A percentile compares a stretch with the other conserved stretches of the same genome.
Conservation (phyloP, 2,329 filamentous ascomycete species). For the Elsinoe necatrix region DNA sequence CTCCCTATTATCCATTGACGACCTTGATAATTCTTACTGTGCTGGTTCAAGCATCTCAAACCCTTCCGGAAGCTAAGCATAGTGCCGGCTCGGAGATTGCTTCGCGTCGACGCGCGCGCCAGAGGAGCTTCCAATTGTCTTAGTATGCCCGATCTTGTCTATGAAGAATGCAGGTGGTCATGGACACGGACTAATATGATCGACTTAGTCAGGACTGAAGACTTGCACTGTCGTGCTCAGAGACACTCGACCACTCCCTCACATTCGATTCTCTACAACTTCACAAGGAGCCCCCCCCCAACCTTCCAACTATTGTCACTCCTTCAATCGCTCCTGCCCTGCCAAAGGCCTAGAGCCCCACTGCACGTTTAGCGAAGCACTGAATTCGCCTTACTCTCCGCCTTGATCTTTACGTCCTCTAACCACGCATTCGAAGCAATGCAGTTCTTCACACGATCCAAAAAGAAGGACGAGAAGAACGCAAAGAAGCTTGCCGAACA, state of each 20-base stretch:
- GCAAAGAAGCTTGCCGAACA: conserved; percentile 47
- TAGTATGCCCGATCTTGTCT: conserved; percentile 10
- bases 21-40: not conserved
- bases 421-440: conserved; percentile 30
- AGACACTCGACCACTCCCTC: not conserved
- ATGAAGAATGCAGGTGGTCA: not conserved
- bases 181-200: conserved; percentile 6
- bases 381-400: not conserved
- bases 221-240: not conserved
- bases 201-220: not conserved
- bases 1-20: not conserved
- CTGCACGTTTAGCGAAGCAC: not conserved
- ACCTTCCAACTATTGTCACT: conserved; percentile 13
- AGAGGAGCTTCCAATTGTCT: conserved; percentile 3
- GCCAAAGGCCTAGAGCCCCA: not conserved
- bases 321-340: conserved; percentile 6
- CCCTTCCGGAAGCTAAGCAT: conserved; percentile 4
- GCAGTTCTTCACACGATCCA: conserved; percentile 57
- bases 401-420: not conserved
- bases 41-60: not conserved
- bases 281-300: not conserved
- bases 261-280: not conserved
- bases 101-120: conserved; percentile 2
- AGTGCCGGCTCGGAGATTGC: conserved; percentile 11
- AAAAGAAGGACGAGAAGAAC: conserved; percentile 62